Base-by-base conservation (phyloP, 768 basidiomycete genomes). In the Termitomyces sp. region DNA sequence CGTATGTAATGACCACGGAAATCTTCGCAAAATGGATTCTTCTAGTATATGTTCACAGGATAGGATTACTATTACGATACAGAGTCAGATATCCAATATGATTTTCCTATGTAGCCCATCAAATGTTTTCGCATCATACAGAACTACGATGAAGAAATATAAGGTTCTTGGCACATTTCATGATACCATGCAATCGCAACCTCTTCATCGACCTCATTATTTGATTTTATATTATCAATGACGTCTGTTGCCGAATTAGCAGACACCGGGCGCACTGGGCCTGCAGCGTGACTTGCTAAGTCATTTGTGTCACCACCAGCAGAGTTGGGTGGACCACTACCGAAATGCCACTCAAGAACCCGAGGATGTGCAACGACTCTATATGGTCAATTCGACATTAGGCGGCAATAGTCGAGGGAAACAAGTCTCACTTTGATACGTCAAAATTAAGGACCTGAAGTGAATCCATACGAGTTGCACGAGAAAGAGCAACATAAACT, bases 401-500 rank as follows among this genome's bases (percentile, higher is more conserved):
- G 52, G 21, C 55, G 28, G 49, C 11, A 8, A 42, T 23, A 50
- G 8, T 26, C 23, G 19, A 56, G 35, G 47, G 33, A 50, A 21
- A 42, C 21, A 19, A 41, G 41, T 38, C 82, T 41, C 63, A 85
- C 86, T 82, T 89, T 42, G 68, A 65, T 0, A 79, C 67, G 61
- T 84, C 69, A 64, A 90, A 91, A 61, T 81, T 81, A 21, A 81
- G 68, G 8, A 91, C 82, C 63, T 91, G 80, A 14, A 91, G 73
- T 3, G 76, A 73, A 21, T 79, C 77, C 77, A 87, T 78, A 17
- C 70, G 78, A 1, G 84, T 89, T n/a, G 87, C 89, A 11, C 89
- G 81, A 15, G 88, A 90, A 42, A 89, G 78, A 3, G 85, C 85
- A 23, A 89, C 86, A 63, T 87, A 87, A 2, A 84, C 86, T 87